Conservation (phyloP, 768 basidiomycete species). For the Flagelloscypha sp. region DNA sequence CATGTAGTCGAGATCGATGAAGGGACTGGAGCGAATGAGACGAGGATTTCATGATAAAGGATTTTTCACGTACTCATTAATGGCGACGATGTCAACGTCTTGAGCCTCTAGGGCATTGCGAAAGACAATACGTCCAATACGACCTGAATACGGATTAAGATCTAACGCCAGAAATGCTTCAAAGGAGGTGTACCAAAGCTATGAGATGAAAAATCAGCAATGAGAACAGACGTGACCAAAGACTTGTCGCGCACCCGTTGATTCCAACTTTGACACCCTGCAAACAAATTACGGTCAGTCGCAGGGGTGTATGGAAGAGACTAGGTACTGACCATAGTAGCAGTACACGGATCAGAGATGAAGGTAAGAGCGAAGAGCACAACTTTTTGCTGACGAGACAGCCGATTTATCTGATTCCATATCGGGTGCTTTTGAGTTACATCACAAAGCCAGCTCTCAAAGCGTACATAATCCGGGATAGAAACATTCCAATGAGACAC, state of each 20-base stretch:
- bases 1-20: slow-evolving; percentile 98
- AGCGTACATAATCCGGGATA: no score
- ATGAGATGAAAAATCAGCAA: slow-evolving; percentile 4
- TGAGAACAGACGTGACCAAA: slow-evolving; percentile 3
- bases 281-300: no score
- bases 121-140: slow-evolving; percentile 97
- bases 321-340: no score
- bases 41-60: slow-evolving; percentile 2
- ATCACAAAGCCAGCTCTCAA: no score
- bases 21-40: slow-evolving; percentile 52
- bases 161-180: slow-evolving; percentile 11
- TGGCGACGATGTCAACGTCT: slow-evolving; percentile 79
- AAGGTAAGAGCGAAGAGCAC: no score
- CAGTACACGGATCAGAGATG: no score
- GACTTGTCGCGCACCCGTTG: slow-evolving; percentile 66
- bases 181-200: slow-evolving; percentile 2
- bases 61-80: slow-evolving; percentile 73
- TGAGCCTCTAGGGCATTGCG: slow-evolving; percentile 80
- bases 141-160: no score
- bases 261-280: slow-evolving; percentile 96
- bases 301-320: no score
- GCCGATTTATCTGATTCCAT: no score
- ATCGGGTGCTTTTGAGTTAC: no score
- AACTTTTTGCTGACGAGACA: no score
- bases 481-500: no score